These are phyloP conservation scores for Kodamaea laetipori DNA, from an alignment of 805 yeast species.

Conservation along the genomic window DNA sequence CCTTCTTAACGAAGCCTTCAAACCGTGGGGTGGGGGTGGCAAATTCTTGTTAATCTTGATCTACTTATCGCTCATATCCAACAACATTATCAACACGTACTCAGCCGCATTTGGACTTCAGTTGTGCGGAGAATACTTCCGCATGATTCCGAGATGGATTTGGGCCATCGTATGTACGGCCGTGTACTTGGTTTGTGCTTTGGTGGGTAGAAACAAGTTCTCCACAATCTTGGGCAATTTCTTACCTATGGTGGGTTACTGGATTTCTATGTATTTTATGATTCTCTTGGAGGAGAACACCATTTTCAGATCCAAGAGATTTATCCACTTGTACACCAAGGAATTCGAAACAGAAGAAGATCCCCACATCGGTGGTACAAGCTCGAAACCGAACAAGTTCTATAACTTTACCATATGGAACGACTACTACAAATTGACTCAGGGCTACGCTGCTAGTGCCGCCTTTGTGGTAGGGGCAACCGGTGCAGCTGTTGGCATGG, in stretches of 20 bases:
- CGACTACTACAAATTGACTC: slow-evolving; percentile 56
- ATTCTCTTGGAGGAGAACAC: slow-evolving; percentile 38
- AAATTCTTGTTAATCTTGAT: slow-evolving; percentile 34
- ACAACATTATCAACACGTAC: slow-evolving; percentile 40
- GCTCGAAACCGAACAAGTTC: slow-evolving; percentile 20
- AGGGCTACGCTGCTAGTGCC: slow-evolving; percentile 69
- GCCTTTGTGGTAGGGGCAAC: slow-evolving; percentile 71
- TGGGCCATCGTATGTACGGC: slow-evolving; percentile 38
- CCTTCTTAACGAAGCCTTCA: slow-evolving; percentile 30
- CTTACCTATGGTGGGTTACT: slow-evolving; percentile 45
- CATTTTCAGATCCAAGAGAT: slow-evolving; percentile 39
- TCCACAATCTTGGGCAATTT: slow-evolving; percentile 39
- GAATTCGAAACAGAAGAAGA: slow-evolving; percentile 27
- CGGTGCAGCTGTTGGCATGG: slow-evolving; percentile 87
- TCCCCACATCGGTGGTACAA: not conserved
- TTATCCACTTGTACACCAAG: slow-evolving; percentile 32
- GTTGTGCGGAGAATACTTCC: slow-evolving; percentile 29
- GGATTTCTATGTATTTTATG: slow-evolving; percentile 41
- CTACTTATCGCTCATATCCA: slow-evolving; percentile 36
- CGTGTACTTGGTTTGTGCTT: slow-evolving; percentile 33
- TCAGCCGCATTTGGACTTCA: slow-evolving; percentile 39
- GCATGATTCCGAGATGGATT: slow-evolving; percentile 38
- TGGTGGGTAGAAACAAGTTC: slow-evolving; percentile 36
- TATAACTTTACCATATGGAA: slow-evolving; percentile 82
- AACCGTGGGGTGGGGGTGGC: slow-evolving; percentile 41